Conservation (phyloP, 2,329 filamentous ascomycete species). For the Fusarium illudens region DNA sequence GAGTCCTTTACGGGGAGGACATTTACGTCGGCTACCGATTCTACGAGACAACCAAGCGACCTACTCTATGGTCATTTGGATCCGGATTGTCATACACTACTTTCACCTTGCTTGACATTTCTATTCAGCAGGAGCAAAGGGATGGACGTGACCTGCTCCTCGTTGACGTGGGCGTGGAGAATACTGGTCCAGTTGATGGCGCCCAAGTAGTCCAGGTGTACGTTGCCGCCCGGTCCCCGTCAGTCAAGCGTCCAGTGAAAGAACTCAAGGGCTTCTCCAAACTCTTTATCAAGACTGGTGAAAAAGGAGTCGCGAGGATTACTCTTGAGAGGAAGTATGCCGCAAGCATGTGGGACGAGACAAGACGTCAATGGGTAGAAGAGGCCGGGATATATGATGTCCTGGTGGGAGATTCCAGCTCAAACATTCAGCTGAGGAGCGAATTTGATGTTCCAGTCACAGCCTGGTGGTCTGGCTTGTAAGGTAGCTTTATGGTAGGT, state of each 20-base stretch:
- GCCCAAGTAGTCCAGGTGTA: slow-evolving; percentile 68
- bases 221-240: slow-evolving; percentile 59
- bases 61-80: slow-evolving; percentile 76
- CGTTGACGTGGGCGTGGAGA: slow-evolving; percentile 64
- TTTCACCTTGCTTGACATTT: slow-evolving; percentile 65
- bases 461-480: slow-evolving; percentile 72
- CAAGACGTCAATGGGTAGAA: slow-evolving; percentile 69
- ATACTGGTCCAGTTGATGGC: slow-evolving; percentile 64
- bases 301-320: slow-evolving; percentile 65
- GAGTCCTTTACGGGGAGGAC: slow-evolving; percentile 80
- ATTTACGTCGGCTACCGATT: slow-evolving; percentile 83
- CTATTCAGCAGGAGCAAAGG: slow-evolving; percentile 40
- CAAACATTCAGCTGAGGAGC: slow-evolving; percentile 56
- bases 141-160: slow-evolving; percentile 38
- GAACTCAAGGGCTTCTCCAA: slow-evolving; percentile 74
- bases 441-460: slow-evolving; percentile 67
- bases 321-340: slow-evolving; percentile 69
- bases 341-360: slow-evolving; percentile 75
- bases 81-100: slow-evolving; percentile 78
- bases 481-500: not conserved
- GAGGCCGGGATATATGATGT: slow-evolving; percentile 73
- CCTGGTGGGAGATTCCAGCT: slow-evolving; percentile 66
- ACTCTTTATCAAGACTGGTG: slow-evolving; percentile 66
- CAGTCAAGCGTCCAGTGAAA: slow-evolving; percentile 65
- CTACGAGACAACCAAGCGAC: slow-evolving; percentile 75